phyloP scores from a whole-genome alignment of 164 flowering plant species.

The Aristolochia fimbriata region DNA sequence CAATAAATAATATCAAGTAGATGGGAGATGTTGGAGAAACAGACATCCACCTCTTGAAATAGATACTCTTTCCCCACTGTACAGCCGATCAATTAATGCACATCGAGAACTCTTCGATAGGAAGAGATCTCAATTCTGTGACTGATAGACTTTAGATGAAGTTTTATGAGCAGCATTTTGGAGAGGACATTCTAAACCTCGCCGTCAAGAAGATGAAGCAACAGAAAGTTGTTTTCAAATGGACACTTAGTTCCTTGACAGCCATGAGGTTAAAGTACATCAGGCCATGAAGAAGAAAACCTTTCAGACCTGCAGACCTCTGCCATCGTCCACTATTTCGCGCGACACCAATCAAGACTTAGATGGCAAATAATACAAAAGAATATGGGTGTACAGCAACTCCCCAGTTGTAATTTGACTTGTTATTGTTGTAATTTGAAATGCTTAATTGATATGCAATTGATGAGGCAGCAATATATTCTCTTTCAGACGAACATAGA shows the following conservation, averaged over 20 bases:
- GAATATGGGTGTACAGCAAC: no score
- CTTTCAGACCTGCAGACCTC: conserved; percentile 23
- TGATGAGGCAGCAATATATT: no score
- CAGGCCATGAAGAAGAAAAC: conserved; percentile 48
- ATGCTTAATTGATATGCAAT: no score
- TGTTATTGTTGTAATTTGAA: no score
- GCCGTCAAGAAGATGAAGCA: conserved; percentile 47
- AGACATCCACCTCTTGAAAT: conserved; percentile 54
- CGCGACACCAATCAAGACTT: no score
- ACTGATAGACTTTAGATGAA: conserved; percentile 70
- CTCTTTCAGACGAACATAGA: no score
- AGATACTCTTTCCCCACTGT: conserved; percentile 77
- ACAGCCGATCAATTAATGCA: conserved; percentile 71
- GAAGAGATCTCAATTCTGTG: conserved; percentile 64
- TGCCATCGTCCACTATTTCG: conserved; percentile 5
- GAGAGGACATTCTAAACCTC: conserved; percentile 19
- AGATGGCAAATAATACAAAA: no score
- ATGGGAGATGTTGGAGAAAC: conserved; percentile 88
- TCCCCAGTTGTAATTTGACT: no score
- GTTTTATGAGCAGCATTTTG: conserved; percentile 50
- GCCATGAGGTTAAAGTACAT: conserved; percentile 55
- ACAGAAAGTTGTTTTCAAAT: conserved; percentile 33
- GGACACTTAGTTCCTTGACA: no score
- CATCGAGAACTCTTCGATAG: conserved; percentile 56
- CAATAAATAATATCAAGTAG: conserved; percentile 64